phyloP scores from a whole-genome alignment of 2,329 filamentous ascomycete genomes.

The Ophiostoma populinum region DNA sequence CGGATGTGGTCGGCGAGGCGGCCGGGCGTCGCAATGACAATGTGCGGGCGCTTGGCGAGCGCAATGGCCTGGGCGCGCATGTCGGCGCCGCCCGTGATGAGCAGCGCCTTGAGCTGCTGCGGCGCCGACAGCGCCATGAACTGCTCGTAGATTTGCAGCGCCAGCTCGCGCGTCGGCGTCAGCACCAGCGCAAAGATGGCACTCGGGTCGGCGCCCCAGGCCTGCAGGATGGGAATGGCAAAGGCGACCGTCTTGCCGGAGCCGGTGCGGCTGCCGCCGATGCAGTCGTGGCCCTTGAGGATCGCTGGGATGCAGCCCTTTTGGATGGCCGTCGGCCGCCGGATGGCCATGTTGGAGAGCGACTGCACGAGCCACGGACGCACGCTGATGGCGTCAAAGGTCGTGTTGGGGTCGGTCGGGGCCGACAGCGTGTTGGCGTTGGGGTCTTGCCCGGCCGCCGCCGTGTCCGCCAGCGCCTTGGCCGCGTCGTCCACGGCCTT shows the following conservation, averaged over 20 bases:
- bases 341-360: conserved; percentile 61
- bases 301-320: conserved; percentile 87
- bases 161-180: conserved; percentile 81
- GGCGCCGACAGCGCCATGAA: conserved; percentile 82
- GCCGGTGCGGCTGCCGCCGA: conserved; percentile 85
- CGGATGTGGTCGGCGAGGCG: conserved; percentile 85
- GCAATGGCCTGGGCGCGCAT: conserved; percentile 83
- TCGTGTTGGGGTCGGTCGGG: conserved; percentile 38
- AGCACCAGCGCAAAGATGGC: conserved; percentile 82
- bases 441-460: not conserved
- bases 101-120: conserved; percentile 68
- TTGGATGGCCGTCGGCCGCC: conserved; percentile 79
- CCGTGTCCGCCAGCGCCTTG: conserved; percentile 1
- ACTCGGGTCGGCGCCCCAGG: conserved; percentile 80
- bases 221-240: conserved; percentile 81
- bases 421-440: conserved; percentile 23
- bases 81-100: conserved; percentile 86
- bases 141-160: conserved; percentile 91
- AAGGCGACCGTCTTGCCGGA: conserved; percentile 97
- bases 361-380: conserved; percentile 79
- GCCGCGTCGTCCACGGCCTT: conserved; percentile 3
- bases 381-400: conserved; percentile 56
- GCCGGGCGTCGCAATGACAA: conserved; percentile 89
- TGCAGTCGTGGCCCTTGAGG: conserved; percentile 77
- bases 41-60: conserved; percentile 64